Evolutionary conservation across 2,329 filamentous ascomycete genomes (phyloP).

Genomic region (Penicillium sp.): DNA sequence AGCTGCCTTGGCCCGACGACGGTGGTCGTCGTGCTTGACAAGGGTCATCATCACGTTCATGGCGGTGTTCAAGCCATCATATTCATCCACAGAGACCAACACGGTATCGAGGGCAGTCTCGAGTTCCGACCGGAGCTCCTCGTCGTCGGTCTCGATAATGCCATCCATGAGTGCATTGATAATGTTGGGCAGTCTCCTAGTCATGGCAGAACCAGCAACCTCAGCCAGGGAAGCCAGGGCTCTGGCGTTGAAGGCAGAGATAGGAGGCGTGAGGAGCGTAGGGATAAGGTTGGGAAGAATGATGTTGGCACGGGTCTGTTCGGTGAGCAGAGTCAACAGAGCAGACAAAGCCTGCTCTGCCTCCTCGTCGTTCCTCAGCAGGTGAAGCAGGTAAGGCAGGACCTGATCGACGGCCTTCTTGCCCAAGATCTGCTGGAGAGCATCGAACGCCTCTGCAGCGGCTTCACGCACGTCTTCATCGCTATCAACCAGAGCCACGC

Average conservation of each 20-base stretch:
- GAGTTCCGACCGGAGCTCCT: slow-evolving; percentile 72
- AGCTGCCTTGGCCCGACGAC: slow-evolving; percentile 75
- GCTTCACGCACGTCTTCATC: slow-evolving; percentile 90
- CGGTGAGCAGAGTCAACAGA: slow-evolving; percentile 88
- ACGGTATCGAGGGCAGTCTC: slow-evolving; percentile 84
- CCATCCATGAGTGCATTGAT: slow-evolving; percentile 94
- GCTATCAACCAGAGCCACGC: slow-evolving; percentile 86
- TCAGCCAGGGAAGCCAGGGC: slow-evolving; percentile 90
- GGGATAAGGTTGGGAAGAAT: slow-evolving; percentile 96
- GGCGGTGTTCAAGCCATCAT: slow-evolving; percentile 88
- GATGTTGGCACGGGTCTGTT: slow-evolving; percentile 90
- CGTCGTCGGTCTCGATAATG: slow-evolving; percentile 72
- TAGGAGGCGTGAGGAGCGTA: slow-evolving; percentile 84
- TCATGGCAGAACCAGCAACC: slow-evolving; percentile 89
- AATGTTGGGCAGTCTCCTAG: slow-evolving; percentile 82
- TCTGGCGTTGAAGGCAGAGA: slow-evolving; percentile 91
- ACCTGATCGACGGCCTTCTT: slow-evolving; percentile 96
- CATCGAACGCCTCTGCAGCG: slow-evolving; percentile 95
- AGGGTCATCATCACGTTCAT: slow-evolving; percentile 91
- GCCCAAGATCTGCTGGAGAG: slow-evolving; percentile 87
- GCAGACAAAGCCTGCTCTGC: slow-evolving; percentile 92
- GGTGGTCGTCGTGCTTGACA: slow-evolving; percentile 90
- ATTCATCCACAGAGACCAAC: slow-evolving; percentile 90
- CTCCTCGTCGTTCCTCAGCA: slow-evolving; percentile 82
- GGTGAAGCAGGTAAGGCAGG: slow-evolving; percentile 83